Base-by-base conservation (phyloP, 306 rosid genomes). In the Rosa lucieae region DNA sequence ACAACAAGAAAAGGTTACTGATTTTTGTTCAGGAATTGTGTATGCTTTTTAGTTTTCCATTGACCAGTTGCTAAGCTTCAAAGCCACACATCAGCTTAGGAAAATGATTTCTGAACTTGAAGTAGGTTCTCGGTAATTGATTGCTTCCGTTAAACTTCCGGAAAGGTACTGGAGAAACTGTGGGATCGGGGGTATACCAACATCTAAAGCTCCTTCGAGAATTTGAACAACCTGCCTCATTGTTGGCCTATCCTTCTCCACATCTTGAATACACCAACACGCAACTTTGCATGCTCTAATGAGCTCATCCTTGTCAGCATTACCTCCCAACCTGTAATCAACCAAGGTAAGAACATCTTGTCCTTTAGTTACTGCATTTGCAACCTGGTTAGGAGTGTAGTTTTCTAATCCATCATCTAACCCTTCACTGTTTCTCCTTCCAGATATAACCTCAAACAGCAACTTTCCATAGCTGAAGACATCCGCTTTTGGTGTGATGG, bases 401-500 rank as follows among this genome's bases (percentile, higher is more conserved):
- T 46, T 74, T 4, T 21, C 23, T 26, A 72, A 42, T 6, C 81
- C 85, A 72, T 88, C 78, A 72, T 51, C 75, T 46, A 55, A 39
- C 3, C 55, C 32, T 63, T 82, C 82, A 10, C 75, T 76, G 81
- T 86, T 88, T 75, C 87, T 79, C 75, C 78, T 70, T n/a, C 88
- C 82, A 17, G 84, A 79, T 26, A 88, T 79, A 20, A 82, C 48
- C 72, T 85, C 85, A 53, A 86, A 80, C 63, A 84, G 80, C 59
- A 84, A 78, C 82, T 79, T 83, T 2, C 84, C 85, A 1, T 82
- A 85, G 81, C 89, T 81, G 43, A 75, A 88, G 0, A 82, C 88
- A 78, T 88, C 89, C 7, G 81, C 89, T 78, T 88, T 86, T 40
- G 85, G 23, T 15, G 89, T 80, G 81, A 86, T 40, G 1, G 88